Evolutionary conservation across 2,329 filamentous ascomycete genomes (phyloP), one percentile per base, ranked within the genome.

Genomic region (Sarocladium oryzae): DNA sequence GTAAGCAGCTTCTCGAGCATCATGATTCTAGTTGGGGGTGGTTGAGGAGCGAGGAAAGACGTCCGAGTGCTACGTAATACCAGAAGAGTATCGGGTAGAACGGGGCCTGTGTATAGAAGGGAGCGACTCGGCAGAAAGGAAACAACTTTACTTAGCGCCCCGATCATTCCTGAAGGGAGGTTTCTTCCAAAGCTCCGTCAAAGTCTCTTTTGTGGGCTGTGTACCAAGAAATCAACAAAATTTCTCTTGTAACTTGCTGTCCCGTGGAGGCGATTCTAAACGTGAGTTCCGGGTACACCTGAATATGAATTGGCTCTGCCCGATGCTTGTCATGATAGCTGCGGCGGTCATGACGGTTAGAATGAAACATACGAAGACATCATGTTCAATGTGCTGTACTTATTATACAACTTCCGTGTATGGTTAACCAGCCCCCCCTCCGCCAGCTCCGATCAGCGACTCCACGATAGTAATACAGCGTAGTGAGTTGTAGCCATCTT

Each of bases 121-220:
- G 73, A 75, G 70, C 66, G 70, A 69, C 65, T 71, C 24, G 26
- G n/a, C 37, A 21, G 18, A n/a, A 40, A 45, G 40, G 40, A 23
- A 45, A 45, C 23, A 21, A 20, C 16, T 40, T 30, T 24, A 36
- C 37, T 37, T 45, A 46, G 46, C 26, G 18, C 43, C 43, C 23
- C 43, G 43, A 45, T 48, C 43, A 32, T 32, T 48, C 35, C 51
- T 70, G 67, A 66, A 63, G 69, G 66, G 69, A 69, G 69, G 66
- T 68, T 72, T 72, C 68, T 71, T 67, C 63, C 70, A 54, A 72
- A 73, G 71, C 75, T 78, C 75, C 74, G 72, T 74, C 67, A 48
- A 68, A 77, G 72, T 77, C 73, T 75, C 72, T 66, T 77, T 75
- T 78, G 74, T 77, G 76, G 76, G 74, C 75, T 78, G 76, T 81